phyloP scores from a whole-genome alignment of 164 flowering plant genomes.

The Dillenia turbinata region DNA sequence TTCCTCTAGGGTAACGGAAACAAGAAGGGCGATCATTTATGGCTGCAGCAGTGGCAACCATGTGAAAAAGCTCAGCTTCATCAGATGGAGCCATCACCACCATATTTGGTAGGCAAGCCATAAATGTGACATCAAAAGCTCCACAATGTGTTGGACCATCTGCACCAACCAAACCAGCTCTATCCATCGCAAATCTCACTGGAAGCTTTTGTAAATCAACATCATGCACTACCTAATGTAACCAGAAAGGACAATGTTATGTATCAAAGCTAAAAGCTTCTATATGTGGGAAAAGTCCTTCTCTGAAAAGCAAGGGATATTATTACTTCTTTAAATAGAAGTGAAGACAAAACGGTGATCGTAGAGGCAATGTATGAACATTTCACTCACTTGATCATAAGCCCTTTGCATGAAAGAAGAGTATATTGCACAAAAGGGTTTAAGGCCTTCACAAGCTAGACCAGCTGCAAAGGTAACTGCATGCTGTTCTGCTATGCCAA shows the following conservation, averaged over 20 bases:
- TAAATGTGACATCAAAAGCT: conserved; percentile 82
- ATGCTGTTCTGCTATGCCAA: conserved; percentile 98
- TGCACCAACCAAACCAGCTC: conserved; percentile 97
- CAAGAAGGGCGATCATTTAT: conserved; percentile 91
- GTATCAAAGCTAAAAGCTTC: background rate
- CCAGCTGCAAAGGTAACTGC: conserved; percentile 99
- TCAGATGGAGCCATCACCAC: conserved; percentile 99
- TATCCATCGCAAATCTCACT: conserved; percentile 95
- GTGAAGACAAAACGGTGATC: background rate
- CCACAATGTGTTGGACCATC: conserved; percentile 99
- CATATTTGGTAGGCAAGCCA: conserved; percentile 99
- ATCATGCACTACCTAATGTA: conserved; percentile 75
- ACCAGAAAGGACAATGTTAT: background rate
- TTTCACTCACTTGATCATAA: conserved; percentile 75
- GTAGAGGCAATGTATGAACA: background rate
- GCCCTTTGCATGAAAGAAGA: conserved; percentile 97
- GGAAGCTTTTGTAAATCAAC: conserved; percentile 96
- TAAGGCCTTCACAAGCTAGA: conserved; percentile 89
- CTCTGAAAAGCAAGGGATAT: no score
- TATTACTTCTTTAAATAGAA: no score
- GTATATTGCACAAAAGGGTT: conserved; percentile 93
- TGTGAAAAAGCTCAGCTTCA: conserved; percentile 91
- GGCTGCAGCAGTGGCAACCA: conserved; percentile 98
- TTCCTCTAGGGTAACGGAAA: conserved; percentile 93
- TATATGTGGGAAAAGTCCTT: no score